phyloP scores from a whole-genome alignment of 176 grass and related monocot species.

The Eleusine indica region DNA sequence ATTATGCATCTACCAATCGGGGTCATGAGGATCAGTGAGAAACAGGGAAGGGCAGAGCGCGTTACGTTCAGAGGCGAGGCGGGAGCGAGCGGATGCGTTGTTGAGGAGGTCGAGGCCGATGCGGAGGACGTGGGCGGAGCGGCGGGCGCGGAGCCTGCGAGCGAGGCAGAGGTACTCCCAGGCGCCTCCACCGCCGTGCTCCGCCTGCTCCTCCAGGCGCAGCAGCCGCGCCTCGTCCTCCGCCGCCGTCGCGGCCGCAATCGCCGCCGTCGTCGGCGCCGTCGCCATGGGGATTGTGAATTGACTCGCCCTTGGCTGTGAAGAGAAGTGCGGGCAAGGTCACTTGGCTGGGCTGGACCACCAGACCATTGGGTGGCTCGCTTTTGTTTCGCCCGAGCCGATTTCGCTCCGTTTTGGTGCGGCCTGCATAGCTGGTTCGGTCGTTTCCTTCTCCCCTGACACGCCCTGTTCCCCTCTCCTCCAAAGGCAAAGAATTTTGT shows the following conservation, averaged over 20 bases:
- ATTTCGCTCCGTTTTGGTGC: background rate
- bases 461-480: background rate
- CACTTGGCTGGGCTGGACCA: background rate
- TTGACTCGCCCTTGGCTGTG: conserved; percentile 19
- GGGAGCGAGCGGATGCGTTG: conserved; percentile 73
- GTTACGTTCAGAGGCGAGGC: conserved; percentile 82
- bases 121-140: conserved; percentile 74
- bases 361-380: background rate
- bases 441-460: background rate
- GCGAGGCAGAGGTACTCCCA: conserved; percentile 98
- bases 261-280: conserved; percentile 25
- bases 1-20: conserved; percentile 6
- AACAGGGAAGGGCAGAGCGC: background rate
- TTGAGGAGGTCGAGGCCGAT: conserved; percentile 84
- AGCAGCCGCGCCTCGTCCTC: conserved; percentile 65
- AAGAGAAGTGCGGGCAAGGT: background rate
- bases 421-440: background rate
- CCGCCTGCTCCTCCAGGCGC: conserved; percentile 82
- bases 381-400: background rate
- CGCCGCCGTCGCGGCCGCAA: conserved; percentile 49
- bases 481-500: background rate
- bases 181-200: conserved; percentile 83
- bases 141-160: conserved; percentile 78
- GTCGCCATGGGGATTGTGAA: conserved; percentile 42
- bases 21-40: background rate